A percentile compares a stretch with the other conserved stretches of the same genome.
Evolutionary conservation across 148 eudicot genomes (phyloP).

Genomic region (Amaranthus cruentus): DNA sequence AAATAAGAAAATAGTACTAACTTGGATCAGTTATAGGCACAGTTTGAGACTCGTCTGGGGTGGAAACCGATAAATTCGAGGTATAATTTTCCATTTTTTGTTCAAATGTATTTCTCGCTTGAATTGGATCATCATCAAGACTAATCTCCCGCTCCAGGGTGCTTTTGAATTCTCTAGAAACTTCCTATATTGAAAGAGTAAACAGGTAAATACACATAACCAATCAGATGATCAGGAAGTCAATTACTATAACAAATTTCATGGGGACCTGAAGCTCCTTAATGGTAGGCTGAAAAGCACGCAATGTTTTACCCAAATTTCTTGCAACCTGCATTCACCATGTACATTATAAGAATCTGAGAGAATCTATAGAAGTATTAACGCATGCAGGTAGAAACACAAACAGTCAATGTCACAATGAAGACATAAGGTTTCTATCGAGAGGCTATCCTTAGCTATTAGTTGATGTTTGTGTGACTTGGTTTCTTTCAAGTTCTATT

Average conservation of each 20-base stretch:
- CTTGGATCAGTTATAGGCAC: slow-evolving; percentile 43
- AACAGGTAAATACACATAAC: slow-evolving; percentile 2
- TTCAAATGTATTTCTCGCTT: slow-evolving; percentile 31
- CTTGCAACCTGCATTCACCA: slow-evolving; percentile 69
- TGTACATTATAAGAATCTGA: slow-evolving; percentile 6
- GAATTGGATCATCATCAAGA: slow-evolving; percentile 64
- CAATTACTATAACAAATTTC: neutral
- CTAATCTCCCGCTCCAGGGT: slow-evolving; percentile 90
- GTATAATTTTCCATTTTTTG: slow-evolving; percentile 33
- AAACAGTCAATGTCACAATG: neutral
- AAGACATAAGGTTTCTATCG: too few relatives aligned
- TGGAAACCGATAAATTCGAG: slow-evolving; percentile 27
- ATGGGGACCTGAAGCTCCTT: slow-evolving; percentile 79
- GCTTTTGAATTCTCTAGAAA: slow-evolving; percentile 93
- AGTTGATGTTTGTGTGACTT: too few relatives aligned
- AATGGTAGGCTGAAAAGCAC: slow-evolving; percentile 90
- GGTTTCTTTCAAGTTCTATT: too few relatives aligned
- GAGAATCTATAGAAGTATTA: neutral
- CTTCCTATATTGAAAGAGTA: slow-evolving; percentile 46
- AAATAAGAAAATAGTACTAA: slow-evolving; percentile 35
- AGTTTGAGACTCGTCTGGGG: slow-evolving; percentile 36
- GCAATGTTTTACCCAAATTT: slow-evolving; percentile 79
- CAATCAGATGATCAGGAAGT: neutral
- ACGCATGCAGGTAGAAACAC: neutral
- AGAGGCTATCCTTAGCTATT: too few relatives aligned